These are phyloP conservation scores for Biscutella laevigata DNA, from an alignment of 441 rosid genomes.

Conservation along the genomic window DNA sequence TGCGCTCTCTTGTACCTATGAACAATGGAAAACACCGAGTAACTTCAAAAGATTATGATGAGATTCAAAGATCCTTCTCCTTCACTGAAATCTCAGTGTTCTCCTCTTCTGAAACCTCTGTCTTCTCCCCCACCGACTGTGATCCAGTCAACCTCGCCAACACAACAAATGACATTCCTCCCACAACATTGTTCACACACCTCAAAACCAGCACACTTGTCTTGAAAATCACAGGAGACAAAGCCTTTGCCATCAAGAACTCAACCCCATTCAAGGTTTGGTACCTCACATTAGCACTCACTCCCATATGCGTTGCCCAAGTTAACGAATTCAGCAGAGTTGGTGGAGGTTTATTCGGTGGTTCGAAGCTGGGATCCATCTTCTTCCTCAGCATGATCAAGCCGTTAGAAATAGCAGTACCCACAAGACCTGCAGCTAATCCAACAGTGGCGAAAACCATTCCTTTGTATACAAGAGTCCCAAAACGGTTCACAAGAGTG, in stretches of 20 bases:
- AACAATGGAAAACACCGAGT: constrained; percentile 8
- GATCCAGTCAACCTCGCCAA: constrained; percentile 87
- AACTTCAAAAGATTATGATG: constrained; percentile 1
- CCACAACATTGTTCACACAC: constrained; percentile 62
- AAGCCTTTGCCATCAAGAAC: constrained; percentile 47
- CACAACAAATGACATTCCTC: constrained; percentile 76
- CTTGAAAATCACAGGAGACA: constrained; percentile 57
- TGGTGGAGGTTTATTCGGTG: constrained; percentile 90
- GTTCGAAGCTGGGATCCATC: constrained; percentile 83
- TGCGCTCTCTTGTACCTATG: too few species aligned
- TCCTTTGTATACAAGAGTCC: constrained; percentile 74
- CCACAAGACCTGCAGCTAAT: constrained; percentile 83
- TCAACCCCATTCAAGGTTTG: constrained; percentile 75
- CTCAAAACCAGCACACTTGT: constrained; percentile 57
- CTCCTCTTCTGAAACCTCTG: constrained; percentile 15
- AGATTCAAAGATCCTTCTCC: constrained; percentile 18
- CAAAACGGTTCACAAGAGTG: constrained; percentile 42
- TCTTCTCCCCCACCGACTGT: constrained; percentile 46
- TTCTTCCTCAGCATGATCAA: constrained; percentile 78
- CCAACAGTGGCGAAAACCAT: constrained; percentile 81
- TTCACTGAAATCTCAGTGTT: constrained; percentile 33
- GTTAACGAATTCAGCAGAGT: constrained; percentile 71
- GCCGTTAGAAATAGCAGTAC: constrained; percentile 77
- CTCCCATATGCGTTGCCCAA: constrained; percentile 93
- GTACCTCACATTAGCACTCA: constrained; percentile 87